Conservation (phyloP, 1,139 yeast genomes). For the Pichia sp. region DNA sequence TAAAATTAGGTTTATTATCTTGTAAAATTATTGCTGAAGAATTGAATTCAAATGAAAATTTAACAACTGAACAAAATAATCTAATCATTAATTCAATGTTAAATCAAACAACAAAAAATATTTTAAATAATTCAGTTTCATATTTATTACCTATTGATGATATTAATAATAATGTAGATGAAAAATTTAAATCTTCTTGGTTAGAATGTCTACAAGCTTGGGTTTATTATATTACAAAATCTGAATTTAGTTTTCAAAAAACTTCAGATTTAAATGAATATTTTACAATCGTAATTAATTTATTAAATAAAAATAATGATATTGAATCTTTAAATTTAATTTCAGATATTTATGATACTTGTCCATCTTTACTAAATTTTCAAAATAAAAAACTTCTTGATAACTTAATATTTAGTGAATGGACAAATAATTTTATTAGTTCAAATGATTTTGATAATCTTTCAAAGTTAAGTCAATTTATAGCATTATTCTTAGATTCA, state of each 20-base stretch:
- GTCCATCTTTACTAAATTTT: constrained; percentile 36
- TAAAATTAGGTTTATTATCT: constrained; percentile 8
- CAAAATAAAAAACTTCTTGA: constrained; percentile 28
- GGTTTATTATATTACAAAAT: constrained; percentile 37
- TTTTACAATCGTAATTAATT: constrained; percentile 25
- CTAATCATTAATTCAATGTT: constrained; percentile 5
- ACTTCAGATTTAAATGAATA: constrained; percentile 35
- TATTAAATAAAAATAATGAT: constrained; percentile 14
- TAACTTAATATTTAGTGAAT: constrained; percentile 36
- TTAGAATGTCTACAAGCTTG: constrained; percentile 35
- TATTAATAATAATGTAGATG: constrained; percentile 11
- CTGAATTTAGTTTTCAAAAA: constrained; percentile 33
- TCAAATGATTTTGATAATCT: constrained; percentile 36
- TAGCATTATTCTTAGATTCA: constrained; percentile 46
- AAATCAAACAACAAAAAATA: constrained; percentile 21
- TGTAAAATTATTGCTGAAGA: constrained; percentile 14
- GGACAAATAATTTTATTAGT: constrained; percentile 34
- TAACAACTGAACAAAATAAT: constrained; percentile 11
- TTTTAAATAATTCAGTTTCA: constrained; percentile 32
- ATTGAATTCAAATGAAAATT: constrained; percentile 17
- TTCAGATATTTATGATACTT: constrained; percentile 43
- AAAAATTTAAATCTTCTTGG: constrained; percentile 19
- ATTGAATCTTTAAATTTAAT: constrained; percentile 33
- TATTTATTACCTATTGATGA: constrained; percentile 23
- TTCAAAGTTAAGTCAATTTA: constrained; percentile 43